These are phyloP conservation scores for Phanerochaete carnosa DNA, from an alignment of 768 basidiomycete genomes.

Conservation along the genomic window DNA sequence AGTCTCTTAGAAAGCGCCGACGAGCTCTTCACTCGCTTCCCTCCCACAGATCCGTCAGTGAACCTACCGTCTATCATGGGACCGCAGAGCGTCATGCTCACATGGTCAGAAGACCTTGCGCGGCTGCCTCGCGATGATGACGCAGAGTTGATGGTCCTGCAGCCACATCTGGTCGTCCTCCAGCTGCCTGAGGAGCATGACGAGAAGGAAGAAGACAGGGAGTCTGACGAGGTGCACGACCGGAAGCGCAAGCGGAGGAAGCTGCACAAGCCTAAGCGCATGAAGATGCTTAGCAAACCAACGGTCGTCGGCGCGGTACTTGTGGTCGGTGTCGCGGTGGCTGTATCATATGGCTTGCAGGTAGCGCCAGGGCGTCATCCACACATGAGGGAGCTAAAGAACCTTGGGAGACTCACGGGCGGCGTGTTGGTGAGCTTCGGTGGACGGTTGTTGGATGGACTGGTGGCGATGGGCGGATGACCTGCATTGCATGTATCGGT, in stretches of 20 bases:
- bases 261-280: constrained; percentile 24
- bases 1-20: constrained; percentile 57
- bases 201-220: constrained; percentile 19
- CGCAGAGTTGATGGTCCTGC: constrained; percentile 58
- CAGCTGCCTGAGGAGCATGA: constrained; percentile 28
- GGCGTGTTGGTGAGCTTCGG: constrained; percentile 21
- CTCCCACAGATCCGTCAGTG: constrained; percentile 57
- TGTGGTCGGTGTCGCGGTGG: constrained; percentile 68
- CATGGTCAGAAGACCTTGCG: constrained; percentile 56
- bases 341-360: constrained; percentile 30
- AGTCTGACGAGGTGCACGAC: constrained; percentile 11
- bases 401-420: constrained; percentile 18
- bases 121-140: constrained; percentile 48
- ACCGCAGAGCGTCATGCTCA: constrained; percentile 71
- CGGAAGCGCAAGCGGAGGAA: constrained; percentile 32
- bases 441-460: constrained; percentile 21
- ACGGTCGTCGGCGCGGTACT: constrained; percentile 57
- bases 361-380: constrained; percentile 11
- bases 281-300: constrained; percentile 26
- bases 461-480: constrained; percentile 9
- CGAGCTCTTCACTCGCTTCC: constrained; percentile 51
- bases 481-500: not conserved
- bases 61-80: constrained; percentile 63
- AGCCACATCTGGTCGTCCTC: constrained; percentile 55
- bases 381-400: constrained; percentile 18